These are phyloP conservation scores for Sequoiadendron giganteum DNA, from an alignment of 75 land plant genomes.

Conservation along the genomic window DNA sequence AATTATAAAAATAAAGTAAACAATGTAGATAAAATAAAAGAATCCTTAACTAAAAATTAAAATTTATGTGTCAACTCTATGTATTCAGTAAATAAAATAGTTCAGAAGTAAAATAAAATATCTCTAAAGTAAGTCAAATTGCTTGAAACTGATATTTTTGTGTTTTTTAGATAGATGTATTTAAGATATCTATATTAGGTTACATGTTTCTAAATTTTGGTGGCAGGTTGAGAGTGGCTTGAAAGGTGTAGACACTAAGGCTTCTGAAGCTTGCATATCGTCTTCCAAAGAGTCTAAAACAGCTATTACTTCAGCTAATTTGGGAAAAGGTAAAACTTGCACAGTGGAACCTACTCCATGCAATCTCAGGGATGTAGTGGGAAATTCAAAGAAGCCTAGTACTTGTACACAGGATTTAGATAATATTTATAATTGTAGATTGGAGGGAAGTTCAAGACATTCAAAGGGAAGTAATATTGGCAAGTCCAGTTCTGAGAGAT, in stretches of 20 bases:
- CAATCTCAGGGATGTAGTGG: neutral
- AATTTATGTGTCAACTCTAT: too few relatives aligned
- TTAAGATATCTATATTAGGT: too few relatives aligned
- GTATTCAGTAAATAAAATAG: too few relatives aligned
- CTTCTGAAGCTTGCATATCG: neutral
- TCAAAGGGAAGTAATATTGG: slow-evolving; percentile 11
- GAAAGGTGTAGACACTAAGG: neutral
- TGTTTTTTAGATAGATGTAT: too few relatives aligned
- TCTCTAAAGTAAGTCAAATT: too few relatives aligned
- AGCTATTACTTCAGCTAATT: neutral
- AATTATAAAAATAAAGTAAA: too few relatives aligned
- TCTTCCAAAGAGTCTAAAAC: neutral
- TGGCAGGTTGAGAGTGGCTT: neutral
- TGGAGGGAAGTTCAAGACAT: neutral
- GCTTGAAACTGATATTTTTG: too few relatives aligned
- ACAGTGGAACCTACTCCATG: neutral
- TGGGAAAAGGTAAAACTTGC: neutral
- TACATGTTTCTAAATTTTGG: neutral
- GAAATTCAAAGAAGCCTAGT: neutral
- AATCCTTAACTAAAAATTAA: too few relatives aligned
- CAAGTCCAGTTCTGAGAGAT: slow-evolving; percentile 1
- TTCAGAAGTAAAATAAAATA: too few relatives aligned
- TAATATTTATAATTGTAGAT: neutral
- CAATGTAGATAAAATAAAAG: too few relatives aligned
- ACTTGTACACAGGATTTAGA: neutral